Conservation (phyloP, 1,284 basidiomycete species). For the Ganoderma lucidum region DNA sequence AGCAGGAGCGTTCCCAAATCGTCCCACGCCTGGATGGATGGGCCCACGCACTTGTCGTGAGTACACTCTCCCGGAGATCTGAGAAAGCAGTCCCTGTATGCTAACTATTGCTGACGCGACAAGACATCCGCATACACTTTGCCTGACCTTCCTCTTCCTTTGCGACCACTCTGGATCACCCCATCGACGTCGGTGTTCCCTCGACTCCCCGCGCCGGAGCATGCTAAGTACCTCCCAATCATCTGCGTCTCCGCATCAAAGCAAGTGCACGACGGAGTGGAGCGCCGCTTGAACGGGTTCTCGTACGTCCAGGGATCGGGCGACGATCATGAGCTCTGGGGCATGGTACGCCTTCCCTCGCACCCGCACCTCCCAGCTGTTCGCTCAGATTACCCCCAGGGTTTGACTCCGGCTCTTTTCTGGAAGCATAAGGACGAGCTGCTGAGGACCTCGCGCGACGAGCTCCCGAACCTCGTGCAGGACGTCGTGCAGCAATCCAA, state of each 20-base stretch:
- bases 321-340: slow-evolving; percentile 91
- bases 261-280: slow-evolving; percentile 61
- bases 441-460: slow-evolving; percentile 53
- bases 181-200: slow-evolving; percentile 59
- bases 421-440: slow-evolving; percentile 69
- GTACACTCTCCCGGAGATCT: slow-evolving; percentile 18
- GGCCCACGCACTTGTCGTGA: slow-evolving; percentile 68
- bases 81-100: neutral
- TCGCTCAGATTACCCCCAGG: slow-evolving; percentile 46
- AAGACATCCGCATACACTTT: slow-evolving; percentile 63
- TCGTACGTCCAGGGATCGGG: slow-evolving; percentile 90
- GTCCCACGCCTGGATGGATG: slow-evolving; percentile 67
- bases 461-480: slow-evolving; percentile 57
- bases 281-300: slow-evolving; percentile 69
- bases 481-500: slow-evolving; percentile 46
- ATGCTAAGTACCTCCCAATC: slow-evolving; percentile 62
- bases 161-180: slow-evolving; percentile 76
- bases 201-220: slow-evolving; percentile 37
- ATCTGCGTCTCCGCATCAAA: slow-evolving; percentile 84
- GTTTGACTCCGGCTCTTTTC: slow-evolving; percentile 76
- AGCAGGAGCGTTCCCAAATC: slow-evolving; percentile 82
- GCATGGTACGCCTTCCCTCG: slow-evolving; percentile 57
- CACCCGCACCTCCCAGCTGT: too few relatives aligned
- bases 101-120: neutral
- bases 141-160: slow-evolving; percentile 56